Evolutionary conservation across 2,329 filamentous ascomycete species (phyloP).

Genomic region (Botryotinia globosa): DNA sequence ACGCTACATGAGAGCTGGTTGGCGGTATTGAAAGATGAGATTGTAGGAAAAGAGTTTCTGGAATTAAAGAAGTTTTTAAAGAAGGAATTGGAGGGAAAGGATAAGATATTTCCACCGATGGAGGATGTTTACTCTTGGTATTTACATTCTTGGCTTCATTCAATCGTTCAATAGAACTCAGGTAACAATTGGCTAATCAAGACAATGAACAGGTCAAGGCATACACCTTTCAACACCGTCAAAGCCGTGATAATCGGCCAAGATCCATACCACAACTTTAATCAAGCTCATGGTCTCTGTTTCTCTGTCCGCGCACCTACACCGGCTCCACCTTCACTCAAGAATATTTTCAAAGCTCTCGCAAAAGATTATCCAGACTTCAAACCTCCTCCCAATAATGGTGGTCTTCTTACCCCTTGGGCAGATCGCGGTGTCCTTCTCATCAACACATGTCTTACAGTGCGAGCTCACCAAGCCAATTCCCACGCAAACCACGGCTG

Average conservation of each 20-base stretch:
- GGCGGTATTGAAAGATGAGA: conserved; percentile 80
- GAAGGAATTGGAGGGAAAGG: conserved; percentile 68
- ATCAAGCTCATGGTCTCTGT: conserved; percentile 93
- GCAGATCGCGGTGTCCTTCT: conserved; percentile 89
- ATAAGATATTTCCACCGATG: conserved; percentile 81
- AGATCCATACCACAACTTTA: conserved; percentile 93
- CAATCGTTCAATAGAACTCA: not conserved
- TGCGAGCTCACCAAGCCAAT: conserved; percentile 84
- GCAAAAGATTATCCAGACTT: conserved; percentile 86
- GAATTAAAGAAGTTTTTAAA: conserved; percentile 84
- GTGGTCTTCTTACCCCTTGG: conserved; percentile 87
- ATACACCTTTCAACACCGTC: conserved; percentile 83
- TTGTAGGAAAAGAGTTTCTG: conserved; percentile 76
- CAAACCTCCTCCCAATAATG: conserved; percentile 68
- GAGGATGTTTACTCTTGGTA: conserved; percentile 95
- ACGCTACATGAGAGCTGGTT: conserved; percentile 92
- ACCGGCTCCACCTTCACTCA: conserved; percentile 80
- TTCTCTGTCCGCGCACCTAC: conserved; percentile 93
- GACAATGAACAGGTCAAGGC: conserved; percentile 69
- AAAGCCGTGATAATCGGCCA: conserved; percentile 94
- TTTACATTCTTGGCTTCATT: conserved; percentile 11
- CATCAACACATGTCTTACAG: conserved; percentile 92
- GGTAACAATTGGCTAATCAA: conserved; percentile 27
- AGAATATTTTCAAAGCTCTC: conserved; percentile 89
- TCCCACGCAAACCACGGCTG: conserved; percentile 83